These are phyloP conservation scores for Vanilla planifolia DNA, from an alignment of 106 monocot species.

Conservation along the genomic window DNA sequence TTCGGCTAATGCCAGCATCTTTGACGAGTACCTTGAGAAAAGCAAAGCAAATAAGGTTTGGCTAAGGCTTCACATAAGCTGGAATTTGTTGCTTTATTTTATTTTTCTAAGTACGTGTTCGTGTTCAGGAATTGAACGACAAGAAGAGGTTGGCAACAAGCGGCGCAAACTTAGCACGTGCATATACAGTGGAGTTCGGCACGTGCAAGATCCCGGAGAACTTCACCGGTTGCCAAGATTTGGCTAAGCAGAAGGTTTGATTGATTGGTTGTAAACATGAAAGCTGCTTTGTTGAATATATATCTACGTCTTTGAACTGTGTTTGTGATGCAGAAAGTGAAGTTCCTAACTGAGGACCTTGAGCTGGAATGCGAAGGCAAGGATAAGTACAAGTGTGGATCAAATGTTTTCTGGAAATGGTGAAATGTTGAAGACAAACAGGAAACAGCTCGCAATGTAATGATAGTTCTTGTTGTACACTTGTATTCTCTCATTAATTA, in stretches of 20 bases:
- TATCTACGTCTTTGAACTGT: background rate
- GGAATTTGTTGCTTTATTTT: background rate
- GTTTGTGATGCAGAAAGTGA: conserved; percentile 62
- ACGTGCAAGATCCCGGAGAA: conserved; percentile 92
- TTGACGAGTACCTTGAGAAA: conserved; percentile 94
- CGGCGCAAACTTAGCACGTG: conserved; percentile 93
- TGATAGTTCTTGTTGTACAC: too few species aligned
- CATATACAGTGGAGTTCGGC: conserved; percentile 90
- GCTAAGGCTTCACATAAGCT: background rate
- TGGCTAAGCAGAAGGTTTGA: conserved; percentile 87
- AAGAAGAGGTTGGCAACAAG: conserved; percentile 94
- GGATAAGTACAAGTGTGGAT: conserved; percentile 98
- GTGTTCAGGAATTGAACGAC: conserved; percentile 85
- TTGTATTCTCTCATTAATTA: too few species aligned
- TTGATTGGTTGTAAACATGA: background rate
- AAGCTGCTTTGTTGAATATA: background rate
- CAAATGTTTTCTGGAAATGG: conserved; percentile 99
- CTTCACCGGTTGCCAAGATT: conserved; percentile 97
- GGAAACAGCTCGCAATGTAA: too few species aligned
- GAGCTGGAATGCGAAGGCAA: conserved; percentile 91
- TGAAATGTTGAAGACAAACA: conserved; percentile 31
- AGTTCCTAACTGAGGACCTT: conserved; percentile 78
- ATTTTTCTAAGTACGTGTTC: background rate
- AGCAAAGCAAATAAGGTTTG: conserved; percentile 97
- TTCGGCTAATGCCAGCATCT: conserved; percentile 64